Evolutionary conservation across 2,329 filamentous ascomycete genomes (phyloP), one percentile per base, ranked within the genome.

Genomic region (Xylariaceae sp.): DNA sequence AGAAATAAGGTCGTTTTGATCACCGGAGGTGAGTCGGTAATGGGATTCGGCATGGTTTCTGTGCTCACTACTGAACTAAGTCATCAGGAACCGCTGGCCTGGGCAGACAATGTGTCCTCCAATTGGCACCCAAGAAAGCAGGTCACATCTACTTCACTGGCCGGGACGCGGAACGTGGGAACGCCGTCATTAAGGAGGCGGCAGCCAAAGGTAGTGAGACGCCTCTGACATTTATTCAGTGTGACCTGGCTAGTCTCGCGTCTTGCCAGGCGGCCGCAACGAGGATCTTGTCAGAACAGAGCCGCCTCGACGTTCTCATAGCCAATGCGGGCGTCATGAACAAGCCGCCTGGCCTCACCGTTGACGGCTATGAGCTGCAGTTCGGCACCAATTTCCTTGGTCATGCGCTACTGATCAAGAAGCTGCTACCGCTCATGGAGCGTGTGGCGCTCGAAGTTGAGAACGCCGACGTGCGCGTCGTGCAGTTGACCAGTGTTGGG

Each of bases 311-410:
- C 57, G 66, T 75, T 28, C 60, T 76, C 68, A 1, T 56, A 28
- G 42, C 44, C 41, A 57, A 55, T 17, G 54, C 56, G 28, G 74
- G 75, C 0, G 63, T 72, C 39, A 71, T 74, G 65, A 65, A 60
- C 0, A 42, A 55, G 9, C 62, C 69, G 2, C 58, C 67, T 0
- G 60, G 57, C 1, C 51, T 69, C 6, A 73, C 71, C 1, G 53
- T 57, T 6, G 70, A 76, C 13, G 73, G 73, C 6, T 76, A 75
- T 53, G 75, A 77, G 53, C 57, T 69, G 7, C 68, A 74, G 42
- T 75, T 76, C 48, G 73, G 67, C 1, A 73, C 68, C 2, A 78
- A 77, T 42, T 72, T 75, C 52, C 55, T 77, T 7, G 72, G 72
- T 4, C 73, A 75, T 44, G 71, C 73, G 1, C 62, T 74, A 6